Conservation (phyloP, 768 basidiomycete genomes). For the Termitomyces sp. region DNA sequence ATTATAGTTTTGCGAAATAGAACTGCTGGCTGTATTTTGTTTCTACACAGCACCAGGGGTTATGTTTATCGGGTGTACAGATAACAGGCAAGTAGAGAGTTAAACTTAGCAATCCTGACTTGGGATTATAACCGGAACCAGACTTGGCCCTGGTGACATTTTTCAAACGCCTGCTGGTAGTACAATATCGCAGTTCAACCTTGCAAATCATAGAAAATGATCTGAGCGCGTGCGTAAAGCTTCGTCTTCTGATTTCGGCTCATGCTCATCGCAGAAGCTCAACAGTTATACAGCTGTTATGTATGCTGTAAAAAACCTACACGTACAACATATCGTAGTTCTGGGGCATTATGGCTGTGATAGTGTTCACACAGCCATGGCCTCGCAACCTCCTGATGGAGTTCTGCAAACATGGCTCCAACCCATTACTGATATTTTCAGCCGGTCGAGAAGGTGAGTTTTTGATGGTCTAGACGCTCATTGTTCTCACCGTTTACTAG, state of each 20-base stretch:
- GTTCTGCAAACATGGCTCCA: conserved; percentile 25
- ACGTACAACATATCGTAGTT: conserved; percentile 31
- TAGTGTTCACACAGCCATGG: conserved; percentile 26
- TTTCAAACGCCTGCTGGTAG: conserved; percentile 29
- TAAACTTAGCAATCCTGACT: background rate
- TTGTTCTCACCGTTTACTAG: conserved; percentile 9
- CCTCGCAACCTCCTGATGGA: conserved; percentile 13
- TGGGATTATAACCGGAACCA: background rate
- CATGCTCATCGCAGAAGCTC: background rate
- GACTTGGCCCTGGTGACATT: conserved; percentile 13
- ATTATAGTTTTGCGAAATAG: background rate
- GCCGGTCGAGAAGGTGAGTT: conserved; percentile 23
- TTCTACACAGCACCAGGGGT: conserved; percentile 23
- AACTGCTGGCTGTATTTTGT: background rate
- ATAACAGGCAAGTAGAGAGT: conserved; percentile 21
- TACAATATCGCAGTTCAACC: conserved; percentile 26
- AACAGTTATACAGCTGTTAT: conserved; percentile 27
- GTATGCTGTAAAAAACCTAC: conserved; percentile 27
- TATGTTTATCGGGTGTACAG: conserved; percentile 32
- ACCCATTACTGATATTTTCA: conserved; percentile 26
- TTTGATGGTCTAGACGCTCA: background rate
- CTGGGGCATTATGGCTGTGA: conserved; percentile 35
- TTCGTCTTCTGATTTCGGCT: background rate
- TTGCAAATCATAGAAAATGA: conserved; percentile 28
- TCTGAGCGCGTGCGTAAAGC: conserved; percentile 24